Evolutionary conservation across 2,329 filamentous ascomycete genomes (phyloP), one percentile per base, ranked within the genome.

Genomic region (Trichoderma sp.): DNA sequence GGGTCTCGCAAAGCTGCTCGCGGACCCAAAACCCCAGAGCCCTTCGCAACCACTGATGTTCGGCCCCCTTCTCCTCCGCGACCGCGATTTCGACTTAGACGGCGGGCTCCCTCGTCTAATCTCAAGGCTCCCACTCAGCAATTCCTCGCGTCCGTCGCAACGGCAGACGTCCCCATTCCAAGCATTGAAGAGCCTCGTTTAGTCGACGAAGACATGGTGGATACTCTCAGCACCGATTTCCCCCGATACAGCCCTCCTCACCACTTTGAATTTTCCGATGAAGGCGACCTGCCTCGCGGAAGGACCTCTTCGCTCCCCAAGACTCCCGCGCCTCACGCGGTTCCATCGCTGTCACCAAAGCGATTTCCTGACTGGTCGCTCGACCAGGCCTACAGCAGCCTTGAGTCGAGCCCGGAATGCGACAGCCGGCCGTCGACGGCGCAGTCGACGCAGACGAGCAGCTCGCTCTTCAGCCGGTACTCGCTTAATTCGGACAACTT

Each of bases 141-240:
- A 62, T 91, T 91, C 74, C 83, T 91, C n/a, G 88, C 87, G 3
- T 90, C 88, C 4, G 88, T 91, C 69, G 88, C 87, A 56, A 87
- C 88, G 21, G 88, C 87, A 70, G 88, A 91, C 75, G 81, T 89
- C 4, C 87, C 88, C 29, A 85, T 91, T 63, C 88, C 88, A 16
- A 90, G 88, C 76, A 89, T 91, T 68, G 88, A 91, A 77, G 82
- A 86, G 71, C 84, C 86, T 62, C 81, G 83, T 52, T 77, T 80
- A 29, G 73, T 79, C 49, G 82, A 85, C 73, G 81, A 82, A 72
- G 81, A 83, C 53, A 83, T 84, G 81, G 75, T 78, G 43, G 79
- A 81, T 70, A 75, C 76, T 47, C 69, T 76, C 31, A 79, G 77
- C 64, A 75, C 79, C 7, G 68, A 60, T 19, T 75, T 81, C 52